Evolutionary conservation across 768 basidiomycete species (phyloP).

Genomic region (Leccinum ochraceum): DNA sequence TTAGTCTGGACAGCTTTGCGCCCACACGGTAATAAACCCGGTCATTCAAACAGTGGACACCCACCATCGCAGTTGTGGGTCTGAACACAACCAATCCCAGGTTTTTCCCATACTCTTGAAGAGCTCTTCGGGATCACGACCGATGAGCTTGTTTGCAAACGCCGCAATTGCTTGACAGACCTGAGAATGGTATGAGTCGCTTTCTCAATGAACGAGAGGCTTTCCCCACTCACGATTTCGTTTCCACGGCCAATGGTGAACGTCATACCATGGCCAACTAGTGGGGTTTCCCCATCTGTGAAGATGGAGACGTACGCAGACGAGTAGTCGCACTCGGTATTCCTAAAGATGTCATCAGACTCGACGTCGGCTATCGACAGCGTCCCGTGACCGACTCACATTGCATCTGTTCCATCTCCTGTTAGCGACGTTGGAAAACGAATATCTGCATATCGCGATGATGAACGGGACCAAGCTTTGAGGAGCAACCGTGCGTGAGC

Average conservation of each 20-base stretch:
- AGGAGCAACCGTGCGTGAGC: conserved; percentile 11
- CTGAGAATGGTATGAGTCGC: conserved; percentile 35
- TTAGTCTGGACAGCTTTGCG: not conserved
- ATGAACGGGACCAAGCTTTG: not conserved
- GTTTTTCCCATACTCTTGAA: conserved; percentile 91
- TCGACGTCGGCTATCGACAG: not conserved
- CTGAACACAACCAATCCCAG: conserved; percentile 84
- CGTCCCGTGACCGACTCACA: conserved; percentile 46
- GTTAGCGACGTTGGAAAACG: conserved; percentile 90
- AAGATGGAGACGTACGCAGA: conserved; percentile 85
- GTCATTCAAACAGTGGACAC: conserved; percentile 1
- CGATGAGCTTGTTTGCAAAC: conserved; percentile 79
- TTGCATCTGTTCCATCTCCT: conserved; percentile 93
- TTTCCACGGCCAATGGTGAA: conserved; percentile 95
- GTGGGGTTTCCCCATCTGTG: conserved; percentile 61
- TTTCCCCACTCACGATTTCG: conserved; percentile 66
- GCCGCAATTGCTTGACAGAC: conserved; percentile 81
- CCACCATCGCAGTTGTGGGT: conserved; percentile 90
- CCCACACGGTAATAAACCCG: not conserved
- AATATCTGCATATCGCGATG: conserved; percentile 54
- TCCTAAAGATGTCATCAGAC: conserved; percentile 49
- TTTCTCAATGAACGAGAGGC: not conserved
- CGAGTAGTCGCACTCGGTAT: conserved; percentile 94
- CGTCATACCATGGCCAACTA: conserved; percentile 91
- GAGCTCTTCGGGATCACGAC: conserved; percentile 77